These are phyloP conservation scores for Leptographium flavum DNA, from an alignment of 2,329 filamentous ascomycete genomes.

Conservation along the genomic window DNA sequence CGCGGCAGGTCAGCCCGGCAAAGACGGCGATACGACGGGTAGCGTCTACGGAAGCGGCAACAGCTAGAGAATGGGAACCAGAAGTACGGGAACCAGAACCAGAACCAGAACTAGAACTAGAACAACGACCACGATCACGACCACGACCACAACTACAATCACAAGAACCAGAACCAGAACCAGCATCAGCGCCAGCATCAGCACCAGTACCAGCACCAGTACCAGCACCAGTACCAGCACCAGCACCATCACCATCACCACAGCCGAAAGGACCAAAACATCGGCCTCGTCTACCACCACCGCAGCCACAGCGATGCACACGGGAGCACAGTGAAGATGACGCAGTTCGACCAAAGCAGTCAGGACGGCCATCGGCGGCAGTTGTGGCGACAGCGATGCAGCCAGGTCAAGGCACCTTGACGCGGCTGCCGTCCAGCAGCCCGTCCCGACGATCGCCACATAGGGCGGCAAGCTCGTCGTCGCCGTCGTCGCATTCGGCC, in stretches of 20 bases:
- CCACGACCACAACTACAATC: background rate
- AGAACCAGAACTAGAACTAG: no score
- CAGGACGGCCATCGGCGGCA: background rate
- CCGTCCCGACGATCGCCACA: background rate
- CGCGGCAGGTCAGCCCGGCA: conserved; percentile 15
- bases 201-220: no score
- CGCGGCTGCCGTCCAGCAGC: background rate
- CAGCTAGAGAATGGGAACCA: background rate
- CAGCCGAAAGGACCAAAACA: background rate
- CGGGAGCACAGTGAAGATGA: background rate
- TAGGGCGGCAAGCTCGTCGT: background rate
- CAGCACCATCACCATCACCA: background rate
- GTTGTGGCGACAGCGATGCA: background rate
- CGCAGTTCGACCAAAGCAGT: background rate
- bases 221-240: background rate
- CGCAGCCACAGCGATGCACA: background rate
- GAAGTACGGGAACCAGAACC: background rate
- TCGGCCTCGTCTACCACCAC: background rate
- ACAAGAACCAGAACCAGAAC: background rate
- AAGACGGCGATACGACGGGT: background rate
- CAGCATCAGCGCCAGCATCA: no score
- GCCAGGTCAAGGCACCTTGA: background rate
- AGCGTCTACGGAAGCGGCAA: background rate
- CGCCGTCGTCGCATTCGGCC: background rate
- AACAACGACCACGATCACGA: background rate